Base-by-base conservation (phyloP, 2,329 filamentous ascomycete genomes). In the Pseudogymnoascus sp. region DNA sequence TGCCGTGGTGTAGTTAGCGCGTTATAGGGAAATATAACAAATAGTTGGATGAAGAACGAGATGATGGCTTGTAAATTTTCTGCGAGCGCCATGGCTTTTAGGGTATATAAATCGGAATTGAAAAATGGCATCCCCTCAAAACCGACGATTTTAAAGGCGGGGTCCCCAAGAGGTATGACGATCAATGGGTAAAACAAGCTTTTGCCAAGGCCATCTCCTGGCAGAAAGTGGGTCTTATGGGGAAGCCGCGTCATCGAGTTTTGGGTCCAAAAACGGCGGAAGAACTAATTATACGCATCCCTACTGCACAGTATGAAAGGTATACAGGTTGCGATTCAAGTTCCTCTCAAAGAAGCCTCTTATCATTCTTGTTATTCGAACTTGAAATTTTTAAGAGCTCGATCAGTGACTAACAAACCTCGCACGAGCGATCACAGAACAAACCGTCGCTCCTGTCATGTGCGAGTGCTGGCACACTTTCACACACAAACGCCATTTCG, bases 1-100 rank as follows among this genome's bases (percentile, higher is more conserved):
- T 70, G 68, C 37, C 71, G 66, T 9, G 61, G 66, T 4, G 68
- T 69, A 5, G 70, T 72, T 24, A 71, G 60, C 5, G 71, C 69
- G 61, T 66, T 69, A 24, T 69, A 67, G 2, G 72, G 71, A 31
- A 74, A 69, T 24, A 70, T 66, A 37, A 73, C 62, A 31, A 71
- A 69, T 15, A 68, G 47, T 61, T 74, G 71, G 44, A 71, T 68
- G 15, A 71, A 61, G 10, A 67, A 60, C 7, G 54, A 47, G n/a
- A 67, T 13, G 4, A 67, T 58, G 7, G 63, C 63, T 63, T 66
- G 60, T 1, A 67, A 24, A 33, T 58, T 39, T 24, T 63, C 61
- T 47, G 58, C 61, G 15, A 63, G 41, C 39, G 31, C 40, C 66
- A 67, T 67, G 44, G 26, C 26, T 50, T 29, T 24, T 50, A 31